Conservation (phyloP, 495 filamentous ascomycete species). For the Xylaria flabelliformis region DNA sequence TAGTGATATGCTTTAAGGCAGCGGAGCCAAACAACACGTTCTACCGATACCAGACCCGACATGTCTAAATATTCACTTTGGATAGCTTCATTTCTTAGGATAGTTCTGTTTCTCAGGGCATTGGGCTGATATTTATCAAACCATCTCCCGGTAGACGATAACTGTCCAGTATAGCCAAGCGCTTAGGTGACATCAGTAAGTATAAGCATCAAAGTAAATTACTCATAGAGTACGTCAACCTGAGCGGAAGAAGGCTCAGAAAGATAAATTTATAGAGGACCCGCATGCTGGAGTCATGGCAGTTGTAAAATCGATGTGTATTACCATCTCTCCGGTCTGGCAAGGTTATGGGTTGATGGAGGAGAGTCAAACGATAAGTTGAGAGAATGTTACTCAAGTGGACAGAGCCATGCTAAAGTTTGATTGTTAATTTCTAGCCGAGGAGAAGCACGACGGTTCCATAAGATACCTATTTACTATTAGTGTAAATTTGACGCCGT, state of each 20-base stretch:
- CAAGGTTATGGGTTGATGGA: not conserved
- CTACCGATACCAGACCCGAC: not conserved
- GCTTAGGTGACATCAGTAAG: too few relatives aligned
- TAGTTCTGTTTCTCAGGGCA: not conserved
- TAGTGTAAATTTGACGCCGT: too few relatives aligned
- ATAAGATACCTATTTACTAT: too few relatives aligned
- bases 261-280: not conserved
- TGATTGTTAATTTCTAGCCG: too few relatives aligned
- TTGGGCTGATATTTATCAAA: not conserved
- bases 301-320: not conserved
- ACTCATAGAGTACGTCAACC: too few relatives aligned
- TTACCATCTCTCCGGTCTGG: not conserved
- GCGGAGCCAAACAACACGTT: not conserved
- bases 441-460: too few relatives aligned
- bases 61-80: not conserved
- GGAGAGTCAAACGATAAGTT: not conserved
- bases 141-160: not conserved
- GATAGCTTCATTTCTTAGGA: not conserved
- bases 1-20: not conserved
- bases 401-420: too few relatives aligned
- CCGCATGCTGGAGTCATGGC: too few relatives aligned
- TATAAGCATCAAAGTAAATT: too few relatives aligned
- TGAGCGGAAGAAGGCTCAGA: not conserved
- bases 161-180: not conserved
- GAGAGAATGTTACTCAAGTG: too few relatives aligned